Evolutionary conservation across 2,329 filamentous ascomycete species (phyloP), one percentile per base, ranked within the genome.

Genomic region (Fusarium brachygibbosum): DNA sequence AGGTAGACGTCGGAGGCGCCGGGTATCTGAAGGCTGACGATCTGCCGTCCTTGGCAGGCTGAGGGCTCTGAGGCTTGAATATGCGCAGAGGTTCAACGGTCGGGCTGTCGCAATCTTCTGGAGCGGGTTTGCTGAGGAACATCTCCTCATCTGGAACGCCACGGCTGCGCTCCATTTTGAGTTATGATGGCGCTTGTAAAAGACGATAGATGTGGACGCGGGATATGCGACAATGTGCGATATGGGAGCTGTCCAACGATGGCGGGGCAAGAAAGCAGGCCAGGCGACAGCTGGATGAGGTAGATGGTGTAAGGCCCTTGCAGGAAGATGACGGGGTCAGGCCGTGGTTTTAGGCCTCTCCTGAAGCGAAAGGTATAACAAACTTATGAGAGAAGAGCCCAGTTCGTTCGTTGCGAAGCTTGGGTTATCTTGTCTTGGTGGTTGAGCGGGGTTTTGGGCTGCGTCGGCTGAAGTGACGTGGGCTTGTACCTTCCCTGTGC

Each of bases 1-100:
- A 82, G 37, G 80, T 74, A 50, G 81, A 75, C 4, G 80, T 79
- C n/a, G 79, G 78, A 48, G 84, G 83, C 31, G 82, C 81, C 57
- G 85, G 86, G 74, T 87, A 88, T 74, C 82, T 83, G 77, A 83
- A 85, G 44, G 70, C 63, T 35, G 77, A 77, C 11, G 76, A 72
- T 54, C 67, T 73, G 68, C 82, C 80, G 56, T 83, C 82, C 57
- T 79, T 77, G 54, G 79, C 75, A 56, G 88, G 88, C 53, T 85
- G 85, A 32, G 90, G 87, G 60, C 90, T 91, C 73, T 89, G 87
- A 58, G 90, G 89, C 80, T 97, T 97, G 82, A 90, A 91, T 78
- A 97, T 97, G 76, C 93, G 89, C 80, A 97, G 81, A 63, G 94
- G 94, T 75, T 92, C 92, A 72, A 97, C 87, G 19, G 92, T 93